Evolutionary conservation across 805 yeast genomes (phyloP), one percentile per base, ranked within the genome.

Genomic region (Jamesozyma spencerorum): DNA sequence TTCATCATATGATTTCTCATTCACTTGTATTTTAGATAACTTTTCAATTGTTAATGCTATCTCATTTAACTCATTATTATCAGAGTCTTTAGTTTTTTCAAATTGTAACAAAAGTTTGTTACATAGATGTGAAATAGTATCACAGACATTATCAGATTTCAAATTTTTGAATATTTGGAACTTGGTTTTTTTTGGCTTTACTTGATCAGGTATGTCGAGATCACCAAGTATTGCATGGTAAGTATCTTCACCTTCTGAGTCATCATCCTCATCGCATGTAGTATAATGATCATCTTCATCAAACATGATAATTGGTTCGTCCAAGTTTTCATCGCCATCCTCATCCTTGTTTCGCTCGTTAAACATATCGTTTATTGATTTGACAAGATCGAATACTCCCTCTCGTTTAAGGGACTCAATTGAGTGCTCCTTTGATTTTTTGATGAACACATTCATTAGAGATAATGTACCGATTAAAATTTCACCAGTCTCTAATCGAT

Each of bases 401-500:
- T 85, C 94, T 41, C 83, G 71, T 49, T 74, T 81, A 46, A 85
- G 74, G 7, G 65, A 68, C 0, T 56, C 50, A 5, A 77, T 51
- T 41, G 73, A 78, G 1, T 57, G 43, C 1, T 59, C 62, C 0
- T 79, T 70, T 14, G 70, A 61, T 34, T 69, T 66, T 5, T 58
- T 56, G 0, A 76, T 59, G 37, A 84, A 54, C 2, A 57, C 44
- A 7, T 67, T 62, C 1, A 77, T 64, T 12, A 80, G 58, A 1
- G 71, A 60, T 11, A 82, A 58, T 0, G 81, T 68, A 5, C 78
- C 77, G 31, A 72, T 60, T 2, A 80, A 59, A 13, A 77, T 55
- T 5, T 70, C 53, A 43, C 66, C 68, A 0, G 69, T 56, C 37
- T 62, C 64, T 30, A 52, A 37, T 12, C 54, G 50, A 12, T 44